Base-by-base conservation (phyloP, 2,329 filamentous ascomycete genomes). In the Penicillium expansum region DNA sequence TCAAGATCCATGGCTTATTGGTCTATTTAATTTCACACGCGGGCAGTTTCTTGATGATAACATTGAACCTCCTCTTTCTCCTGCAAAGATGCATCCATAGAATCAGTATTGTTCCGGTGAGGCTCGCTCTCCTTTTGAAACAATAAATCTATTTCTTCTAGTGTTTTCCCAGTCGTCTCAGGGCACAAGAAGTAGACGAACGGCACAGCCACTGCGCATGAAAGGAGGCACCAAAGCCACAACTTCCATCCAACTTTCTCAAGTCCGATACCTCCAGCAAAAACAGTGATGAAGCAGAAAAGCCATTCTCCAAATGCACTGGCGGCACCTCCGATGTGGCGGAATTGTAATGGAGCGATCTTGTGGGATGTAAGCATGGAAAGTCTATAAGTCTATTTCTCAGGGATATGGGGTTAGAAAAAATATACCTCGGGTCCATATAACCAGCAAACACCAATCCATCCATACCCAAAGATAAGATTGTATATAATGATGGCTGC, bases 261-360 rank as follows among this genome's bases (percentile, higher is more conserved):
- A 44, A 75, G 61, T 1, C 64, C 71, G 52, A 70, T 74, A 3
- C 68, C 68, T 20, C 70, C 71, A 16, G 67, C 71, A 52, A 74
- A 74, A 11, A 74, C 71, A 30, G 69, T 73, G 45, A 74, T 62
- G 51, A 69, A 75, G n/a, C 67, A 69, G 35, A 67, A 68, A 27
- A 71, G 62, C 71, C 71, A 75, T 61, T 75, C 72, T 14, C 73
- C 74, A 22, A 71, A 71, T 4, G 71, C 69, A n/a, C 69, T 70
- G 20, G 70, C 65, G 35, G 67, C 67, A 11, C 66, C 72, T 24
- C 71, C 73, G 27, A 72, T 60, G 59, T 76, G 73, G 3, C 74
- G 67, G 38, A 69, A 68, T 53, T 71, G 69, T 10, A 76, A 63
- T 8, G 73, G 73, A 8, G 72, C 71, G 41, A 76, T 76, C 59